A percentile compares a stretch with the other conserved stretches of the same genome.
phyloP scores from a whole-genome alignment of 2,329 filamentous ascomycete genomes.

The Chaetomium strumarium region DNA sequence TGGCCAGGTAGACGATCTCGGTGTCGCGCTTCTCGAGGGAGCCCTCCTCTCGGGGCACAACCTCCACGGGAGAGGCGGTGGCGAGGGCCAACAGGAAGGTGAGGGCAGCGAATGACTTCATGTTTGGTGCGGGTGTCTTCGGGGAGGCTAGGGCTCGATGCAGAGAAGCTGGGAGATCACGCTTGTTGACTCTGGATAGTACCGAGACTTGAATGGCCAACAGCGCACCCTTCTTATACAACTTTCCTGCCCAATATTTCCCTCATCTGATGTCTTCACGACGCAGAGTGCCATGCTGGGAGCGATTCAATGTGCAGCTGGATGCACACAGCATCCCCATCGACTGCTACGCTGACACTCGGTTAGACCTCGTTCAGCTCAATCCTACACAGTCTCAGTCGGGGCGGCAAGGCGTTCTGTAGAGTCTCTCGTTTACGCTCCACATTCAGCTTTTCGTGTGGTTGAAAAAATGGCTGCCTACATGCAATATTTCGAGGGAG shows the following conservation, averaged over 20 bases:
- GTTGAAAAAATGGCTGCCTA: conserved; percentile 5
- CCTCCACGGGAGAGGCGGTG: conserved; percentile 3
- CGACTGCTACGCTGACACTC: too few species aligned
- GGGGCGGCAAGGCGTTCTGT: too few species aligned
- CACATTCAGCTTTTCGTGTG: neutral
- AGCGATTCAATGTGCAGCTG: too few species aligned
- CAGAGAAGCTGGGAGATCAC: neutral
- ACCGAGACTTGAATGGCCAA: neutral
- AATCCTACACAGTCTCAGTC: too few species aligned
- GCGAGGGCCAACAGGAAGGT: neutral
- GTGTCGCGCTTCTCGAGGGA: conserved; percentile 7
- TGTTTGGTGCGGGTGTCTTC: neutral
- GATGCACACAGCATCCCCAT: too few species aligned
- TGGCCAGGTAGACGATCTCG: conserved; percentile 7
- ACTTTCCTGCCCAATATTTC: too few species aligned
- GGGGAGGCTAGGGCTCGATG: neutral
- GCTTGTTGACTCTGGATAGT: neutral
- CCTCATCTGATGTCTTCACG: too few species aligned
- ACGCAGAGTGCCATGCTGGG: too few species aligned
- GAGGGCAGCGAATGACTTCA: conserved; percentile 3
- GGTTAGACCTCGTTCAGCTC: too few species aligned
- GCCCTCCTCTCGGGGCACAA: neutral
- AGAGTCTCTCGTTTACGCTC: neutral
- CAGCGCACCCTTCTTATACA: too few species aligned
- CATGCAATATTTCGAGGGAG: neutral